phyloP scores from a whole-genome alignment of 768 basidiomycete genomes.

The Lactarius akahatsu region DNA sequence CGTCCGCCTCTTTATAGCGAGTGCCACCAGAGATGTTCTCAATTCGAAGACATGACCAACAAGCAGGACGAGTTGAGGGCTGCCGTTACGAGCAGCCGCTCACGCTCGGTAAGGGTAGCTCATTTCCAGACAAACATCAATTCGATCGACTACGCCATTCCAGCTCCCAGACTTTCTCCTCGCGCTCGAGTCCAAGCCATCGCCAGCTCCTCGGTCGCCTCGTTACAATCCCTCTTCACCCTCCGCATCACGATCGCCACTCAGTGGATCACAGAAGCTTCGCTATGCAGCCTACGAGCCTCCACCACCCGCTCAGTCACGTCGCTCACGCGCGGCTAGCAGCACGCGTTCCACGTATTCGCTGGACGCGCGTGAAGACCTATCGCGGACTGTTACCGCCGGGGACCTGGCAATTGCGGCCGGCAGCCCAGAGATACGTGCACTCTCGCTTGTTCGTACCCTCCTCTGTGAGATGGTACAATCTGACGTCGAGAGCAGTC shows the following conservation, averaged over 20 bases:
- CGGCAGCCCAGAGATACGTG: conserved; percentile 27
- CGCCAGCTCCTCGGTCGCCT: conserved; percentile 29
- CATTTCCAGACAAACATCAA: not conserved
- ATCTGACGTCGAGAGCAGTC: not conserved
- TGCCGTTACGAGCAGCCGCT: conserved; percentile 49
- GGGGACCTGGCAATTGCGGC: conserved; percentile 30
- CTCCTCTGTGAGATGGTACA: not conserved
- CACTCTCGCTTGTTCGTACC: conserved; percentile 24
- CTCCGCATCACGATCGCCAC: conserved; percentile 33
- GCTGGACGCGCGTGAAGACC: conserved; percentile 39
- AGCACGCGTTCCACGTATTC: conserved; percentile 38
- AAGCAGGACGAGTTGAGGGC: conserved; percentile 47
- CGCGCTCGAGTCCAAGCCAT: conserved; percentile 43
- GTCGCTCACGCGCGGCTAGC: conserved; percentile 35
- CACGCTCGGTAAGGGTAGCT: conserved; percentile 52
- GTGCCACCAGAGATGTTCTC: conserved; percentile 59
- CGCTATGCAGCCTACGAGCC: conserved; percentile 71
- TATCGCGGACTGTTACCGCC: conserved; percentile 27
- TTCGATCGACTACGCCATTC: conserved; percentile 14
- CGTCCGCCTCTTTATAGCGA: not conserved
- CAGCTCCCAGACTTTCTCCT: conserved; percentile 73
- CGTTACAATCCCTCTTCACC: conserved; percentile 26
- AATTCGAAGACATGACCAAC: conserved; percentile 54
- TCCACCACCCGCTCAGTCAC: conserved; percentile 47
- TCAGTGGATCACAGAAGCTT: conserved; percentile 47